These are phyloP conservation scores for Annulohypoxylon nitens DNA, from an alignment of 495 filamentous ascomycete species.

Conservation along the genomic window DNA sequence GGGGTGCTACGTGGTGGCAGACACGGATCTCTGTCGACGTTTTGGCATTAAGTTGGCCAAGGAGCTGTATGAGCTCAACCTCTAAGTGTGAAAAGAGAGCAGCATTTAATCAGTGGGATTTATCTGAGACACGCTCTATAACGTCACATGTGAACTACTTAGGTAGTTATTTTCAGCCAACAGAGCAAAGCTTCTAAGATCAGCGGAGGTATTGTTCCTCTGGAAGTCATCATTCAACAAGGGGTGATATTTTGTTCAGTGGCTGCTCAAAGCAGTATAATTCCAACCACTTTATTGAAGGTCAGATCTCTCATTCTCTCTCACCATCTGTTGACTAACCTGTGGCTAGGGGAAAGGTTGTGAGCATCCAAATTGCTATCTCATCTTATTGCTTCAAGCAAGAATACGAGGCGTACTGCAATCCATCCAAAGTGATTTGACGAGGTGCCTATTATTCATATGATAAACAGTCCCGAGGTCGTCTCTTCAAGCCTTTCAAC, in stretches of 20 bases:
- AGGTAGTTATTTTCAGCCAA: conserved; percentile 7
- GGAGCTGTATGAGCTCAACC: conserved; percentile 45
- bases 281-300: conserved; percentile 1
- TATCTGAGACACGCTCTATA: neutral
- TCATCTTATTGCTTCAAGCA: neutral
- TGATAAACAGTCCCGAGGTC: neutral
- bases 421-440: neutral
- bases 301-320: neutral
- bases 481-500: neutral
- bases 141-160: conserved; percentile 14
- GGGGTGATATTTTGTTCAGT: neutral
- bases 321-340: neutral
- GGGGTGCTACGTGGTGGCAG: conserved; percentile 27
- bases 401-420: neutral
- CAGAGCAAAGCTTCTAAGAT: neutral
- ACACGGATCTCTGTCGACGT: conserved; percentile 27
- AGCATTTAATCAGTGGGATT: neutral
- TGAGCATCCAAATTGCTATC: neutral
- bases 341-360: conserved; percentile 1
- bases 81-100: conserved; percentile 8
- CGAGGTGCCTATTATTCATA: neutral
- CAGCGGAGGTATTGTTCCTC: neutral
- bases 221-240: neutral
- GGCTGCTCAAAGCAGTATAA: neutral
- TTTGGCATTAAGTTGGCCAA: conserved; percentile 46